Evolutionary conservation across 768 basidiomycete species (phyloP), one percentile per base, ranked within the genome.

Genomic region (Mrakia frigida): DNA sequence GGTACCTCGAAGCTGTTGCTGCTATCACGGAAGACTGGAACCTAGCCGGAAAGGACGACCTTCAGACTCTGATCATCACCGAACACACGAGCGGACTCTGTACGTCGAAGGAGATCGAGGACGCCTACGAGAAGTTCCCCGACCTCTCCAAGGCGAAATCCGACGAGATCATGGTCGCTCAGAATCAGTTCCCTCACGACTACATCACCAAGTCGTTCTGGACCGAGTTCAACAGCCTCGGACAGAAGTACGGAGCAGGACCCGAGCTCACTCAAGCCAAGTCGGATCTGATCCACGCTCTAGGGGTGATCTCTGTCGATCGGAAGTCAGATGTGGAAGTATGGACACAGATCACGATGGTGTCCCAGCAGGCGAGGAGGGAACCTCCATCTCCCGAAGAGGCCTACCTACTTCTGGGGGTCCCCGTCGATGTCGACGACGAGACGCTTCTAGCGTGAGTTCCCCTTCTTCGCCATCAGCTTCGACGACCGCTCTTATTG

Each of bases 371-470:
- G 46, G 86, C 71, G 79, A 87, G 88, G 80, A 87, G 86, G 63
- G 86, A 84, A 82, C 82, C 82, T 70, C 91, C 94, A 88, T 89
- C 87, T 41, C 88, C 90, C 10, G 87, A 88, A 70, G 86, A 87
- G 78, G 93, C 93, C 52, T 93, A 91, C 81, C 84, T 87, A 73
- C 88, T 89, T 31, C 84, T 94, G 43, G 91, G 90, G 79, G 86
- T 90, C 37, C 88, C 90, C 10, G 83, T 85, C 73, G 90, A 90
- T n/a, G 87, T 89, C 14, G 91, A 91, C 60, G 92, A 94, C 63
- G 83, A 86, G n/a, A 90, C 92, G 88, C 81, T 94, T 41, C 86
- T 92, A 79, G 90, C 89, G 7, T 74, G 67, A 78, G 39, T 63
- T 59, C 61, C n/a, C 5, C 65, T 75, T 25, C 84, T 73, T 70